phyloP scores from a whole-genome alignment of 1,139 yeast species.

The Saccharomyces hybrid region DNA sequence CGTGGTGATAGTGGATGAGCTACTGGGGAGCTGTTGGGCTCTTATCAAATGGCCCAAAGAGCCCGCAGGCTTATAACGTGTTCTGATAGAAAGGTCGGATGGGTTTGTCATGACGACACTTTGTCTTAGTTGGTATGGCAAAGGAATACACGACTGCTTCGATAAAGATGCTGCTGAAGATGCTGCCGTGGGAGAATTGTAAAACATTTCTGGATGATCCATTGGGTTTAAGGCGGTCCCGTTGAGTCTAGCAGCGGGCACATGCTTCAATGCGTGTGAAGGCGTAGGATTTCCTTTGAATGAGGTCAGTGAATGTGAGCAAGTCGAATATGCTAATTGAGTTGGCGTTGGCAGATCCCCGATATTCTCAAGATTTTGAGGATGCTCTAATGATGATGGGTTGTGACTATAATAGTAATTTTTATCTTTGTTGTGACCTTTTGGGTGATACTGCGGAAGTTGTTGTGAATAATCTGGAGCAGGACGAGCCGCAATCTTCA shows the following conservation, averaged over 20 bases:
- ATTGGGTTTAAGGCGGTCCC: constrained; percentile 24
- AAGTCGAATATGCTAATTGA: constrained; percentile 16
- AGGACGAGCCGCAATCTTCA: not conserved
- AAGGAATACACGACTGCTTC: constrained; percentile 17
- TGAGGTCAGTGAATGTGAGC: constrained; percentile 25
- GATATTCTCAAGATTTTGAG: constrained; percentile 19
- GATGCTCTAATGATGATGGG: constrained; percentile 5
- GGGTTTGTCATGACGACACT: constrained; percentile 73
- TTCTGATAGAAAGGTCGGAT: constrained; percentile 48
- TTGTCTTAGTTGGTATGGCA: constrained; percentile 46
- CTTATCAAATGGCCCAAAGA: constrained; percentile 30
- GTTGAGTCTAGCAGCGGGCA: constrained; percentile 14
- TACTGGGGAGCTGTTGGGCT: not conserved
- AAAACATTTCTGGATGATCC: constrained; percentile 27
- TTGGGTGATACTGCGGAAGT: not conserved
- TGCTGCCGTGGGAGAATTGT: constrained; percentile 6
- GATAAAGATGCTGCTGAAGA: constrained; percentile 8
- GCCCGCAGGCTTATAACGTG: constrained; percentile 64
- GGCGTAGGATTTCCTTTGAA: constrained; percentile 16
- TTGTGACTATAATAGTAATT: constrained; percentile 8
- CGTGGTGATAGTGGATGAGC: not conserved
- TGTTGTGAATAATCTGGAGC: not conserved
- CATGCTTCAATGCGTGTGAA: constrained; percentile 8
- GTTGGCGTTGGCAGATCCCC: constrained; percentile 26
- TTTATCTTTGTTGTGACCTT: not conserved